Evolutionary conservation across 345 rosid genomes (phyloP), one percentile per base, ranked within the genome.

Genomic region (Litchi chinensis): DNA sequence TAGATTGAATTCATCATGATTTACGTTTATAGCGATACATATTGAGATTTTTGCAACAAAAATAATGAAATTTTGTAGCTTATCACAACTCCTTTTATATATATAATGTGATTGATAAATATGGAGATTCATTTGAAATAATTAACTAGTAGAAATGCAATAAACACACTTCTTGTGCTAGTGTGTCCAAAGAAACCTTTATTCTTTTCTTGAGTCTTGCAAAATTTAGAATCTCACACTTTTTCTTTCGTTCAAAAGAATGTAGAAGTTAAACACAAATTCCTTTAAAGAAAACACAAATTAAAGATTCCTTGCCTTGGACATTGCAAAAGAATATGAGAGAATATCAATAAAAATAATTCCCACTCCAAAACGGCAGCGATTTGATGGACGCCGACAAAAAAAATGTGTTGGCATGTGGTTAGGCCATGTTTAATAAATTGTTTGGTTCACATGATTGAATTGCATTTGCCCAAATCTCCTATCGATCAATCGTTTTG

Each of bases 141-240:
- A 32, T 32, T 32, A 32, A 32, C 37, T 32, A 32, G 4, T 32
- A 32, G 37, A 32, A 32, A 1, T 32, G 37, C 37, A 32, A 32
- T 32, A 32, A 32, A 32, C 37, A 32, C 37, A 32, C 44, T 37
- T 65, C 62, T 62, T 48, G 32, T 65, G 9, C 43, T 41, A 6
- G 56, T 19, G 4, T 6, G 40, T 22, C 57, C 26, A 63, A 9
- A 54, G 48, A 43, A 0, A 41, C 57, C 79, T 81, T 71, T 71
- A 76, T 81, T 81, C 77, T 66, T 76, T 81, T 57, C 77, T 72
- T 72, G 77, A 18, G 69, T 1, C 63, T 52, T 5, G 19, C 64
- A 63, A 64, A 63, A 64, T 22, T 74, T 18, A 13, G 62, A 16
- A 64, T 75, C 37, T 22, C 67, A 22, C 67, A 64, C 67, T 22